phyloP scores from a whole-genome alignment of 257 asterid genomes.

The Jacaranda copaia region DNA sequence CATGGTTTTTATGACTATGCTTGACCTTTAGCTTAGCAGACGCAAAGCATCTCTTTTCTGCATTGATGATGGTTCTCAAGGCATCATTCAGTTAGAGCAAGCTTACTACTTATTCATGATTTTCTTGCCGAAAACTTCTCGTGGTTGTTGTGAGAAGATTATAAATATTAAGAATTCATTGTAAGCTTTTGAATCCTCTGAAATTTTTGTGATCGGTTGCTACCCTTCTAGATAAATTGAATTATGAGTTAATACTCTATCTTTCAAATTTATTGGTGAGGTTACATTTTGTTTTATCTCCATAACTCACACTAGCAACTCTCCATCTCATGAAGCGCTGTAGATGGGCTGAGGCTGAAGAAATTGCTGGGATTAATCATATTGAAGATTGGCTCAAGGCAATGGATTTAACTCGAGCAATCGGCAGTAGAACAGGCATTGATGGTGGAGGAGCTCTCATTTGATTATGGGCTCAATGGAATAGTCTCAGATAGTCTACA shows the following conservation, averaged over 20 bases:
- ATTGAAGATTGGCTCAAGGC: constrained; percentile 91
- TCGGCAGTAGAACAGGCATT: constrained; percentile 69
- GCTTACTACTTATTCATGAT: constrained; percentile 15
- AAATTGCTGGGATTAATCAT: constrained; percentile 57
- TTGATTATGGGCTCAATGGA: constrained; percentile 87
- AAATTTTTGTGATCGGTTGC: neutral
- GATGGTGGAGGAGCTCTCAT: constrained; percentile 98
- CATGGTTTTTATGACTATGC: no score
- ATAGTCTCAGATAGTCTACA: constrained; percentile 88
- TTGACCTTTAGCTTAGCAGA: constrained; percentile 65
- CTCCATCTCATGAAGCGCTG: constrained; percentile 83
- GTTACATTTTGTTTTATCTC: constrained; percentile 91
- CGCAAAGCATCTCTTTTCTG: constrained; percentile 90
- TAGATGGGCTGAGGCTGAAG: constrained; percentile 80
- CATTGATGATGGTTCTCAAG: constrained; percentile 83
- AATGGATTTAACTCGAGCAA: constrained; percentile 81
- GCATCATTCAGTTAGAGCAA: constrained; percentile 64
- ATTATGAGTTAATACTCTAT: constrained; percentile 20
- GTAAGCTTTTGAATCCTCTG: constrained; percentile 55
- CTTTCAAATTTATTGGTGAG: constrained; percentile 49
- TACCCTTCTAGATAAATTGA: constrained; percentile 26
- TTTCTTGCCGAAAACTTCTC: constrained; percentile 80
- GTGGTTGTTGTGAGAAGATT: constrained; percentile 98
- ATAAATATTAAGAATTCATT: constrained; percentile 72
- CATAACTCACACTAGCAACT: constrained; percentile 88